Percentiles rank a stretch among this genome's conserved stretches.
Conservation (phyloP, 352 stramenopile species). For the Pythium aphanidermatum region DNA sequence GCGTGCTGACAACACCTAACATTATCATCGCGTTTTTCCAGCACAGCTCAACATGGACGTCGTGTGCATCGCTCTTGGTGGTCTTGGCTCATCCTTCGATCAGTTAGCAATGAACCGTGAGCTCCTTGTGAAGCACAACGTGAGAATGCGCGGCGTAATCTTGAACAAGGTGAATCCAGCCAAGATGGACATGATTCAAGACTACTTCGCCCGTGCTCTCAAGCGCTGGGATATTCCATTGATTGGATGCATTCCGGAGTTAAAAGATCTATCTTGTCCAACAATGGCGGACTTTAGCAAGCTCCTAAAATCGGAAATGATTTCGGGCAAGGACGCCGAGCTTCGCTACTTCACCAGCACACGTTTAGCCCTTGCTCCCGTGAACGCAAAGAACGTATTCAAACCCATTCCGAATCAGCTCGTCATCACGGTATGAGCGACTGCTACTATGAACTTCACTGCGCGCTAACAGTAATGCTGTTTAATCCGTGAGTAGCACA, state of each 20-base stretch:
- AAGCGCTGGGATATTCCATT: slow-evolving; percentile 87
- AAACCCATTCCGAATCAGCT: slow-evolving; percentile 84
- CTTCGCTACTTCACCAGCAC: slow-evolving; percentile 83
- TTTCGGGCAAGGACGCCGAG: slow-evolving; percentile 69
- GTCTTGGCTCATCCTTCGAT: slow-evolving; percentile 81
- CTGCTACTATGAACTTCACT: too few species aligned
- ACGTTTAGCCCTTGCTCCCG: slow-evolving; percentile 68
- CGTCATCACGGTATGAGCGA: slow-evolving; percentile 63
- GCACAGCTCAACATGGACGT: slow-evolving; percentile 77
- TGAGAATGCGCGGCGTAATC: slow-evolving; percentile 73
- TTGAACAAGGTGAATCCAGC: slow-evolving; percentile 85
- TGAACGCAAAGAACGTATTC: slow-evolving; percentile 72
- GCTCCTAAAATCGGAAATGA: slow-evolving; percentile 73
- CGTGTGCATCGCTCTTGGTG: slow-evolving; percentile 72
- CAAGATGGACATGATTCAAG: slow-evolving; percentile 90
- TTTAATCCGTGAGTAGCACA: slow-evolving; percentile 67
- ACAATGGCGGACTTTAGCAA: slow-evolving; percentile 87
- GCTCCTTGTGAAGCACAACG: slow-evolving; percentile 72
- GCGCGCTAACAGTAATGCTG: too few species aligned
- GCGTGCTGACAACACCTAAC: too few species aligned
- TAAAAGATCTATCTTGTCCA: slow-evolving; percentile 76
- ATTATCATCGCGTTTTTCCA: slow-evolving; percentile 10
- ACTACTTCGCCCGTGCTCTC: slow-evolving; percentile 88
- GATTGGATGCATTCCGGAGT: slow-evolving; percentile 82
- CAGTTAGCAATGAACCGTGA: slow-evolving; percentile 82